Evolutionary conservation across 2,329 filamentous ascomycete species (phyloP).

Genomic region (Aspergillus jensenii): DNA sequence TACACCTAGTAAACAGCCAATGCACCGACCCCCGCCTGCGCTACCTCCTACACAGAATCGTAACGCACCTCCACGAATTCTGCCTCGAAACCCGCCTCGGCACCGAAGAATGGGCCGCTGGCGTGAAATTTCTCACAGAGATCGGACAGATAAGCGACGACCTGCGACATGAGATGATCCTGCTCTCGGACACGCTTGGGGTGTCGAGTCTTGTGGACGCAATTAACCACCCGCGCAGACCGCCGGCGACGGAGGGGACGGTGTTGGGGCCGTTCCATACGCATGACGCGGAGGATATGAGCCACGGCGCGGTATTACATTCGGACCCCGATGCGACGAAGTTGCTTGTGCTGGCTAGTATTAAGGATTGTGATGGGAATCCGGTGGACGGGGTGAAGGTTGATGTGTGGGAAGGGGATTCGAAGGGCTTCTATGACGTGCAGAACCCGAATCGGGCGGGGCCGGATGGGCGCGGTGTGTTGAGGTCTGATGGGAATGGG

Average conservation of each 20-base stretch:
- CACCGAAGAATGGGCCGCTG: constrained; percentile 75
- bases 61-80: constrained; percentile 78
- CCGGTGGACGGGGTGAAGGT: constrained; percentile 19
- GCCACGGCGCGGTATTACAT: constrained; percentile 21
- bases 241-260: constrained; percentile 25
- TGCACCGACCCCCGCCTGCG: constrained; percentile 64
- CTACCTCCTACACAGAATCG: constrained; percentile 71
- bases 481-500: constrained; percentile 23
- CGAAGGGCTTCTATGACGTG: constrained; percentile 29
- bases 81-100: constrained; percentile 74
- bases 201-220: constrained; percentile 28
- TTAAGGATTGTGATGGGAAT: constrained; percentile 24
- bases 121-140: constrained; percentile 67
- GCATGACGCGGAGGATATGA: constrained; percentile 24
- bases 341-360: constrained; percentile 19
- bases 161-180: constrained; percentile 14
- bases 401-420: constrained; percentile 29
- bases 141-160: constrained; percentile 17
- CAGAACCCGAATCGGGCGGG: constrained; percentile 23
- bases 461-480: constrained; percentile 24
- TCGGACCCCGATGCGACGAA: constrained; percentile 19
- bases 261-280: constrained; percentile 31
- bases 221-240: constrained; percentile 22
- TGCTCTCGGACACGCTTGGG: constrained; percentile 24
- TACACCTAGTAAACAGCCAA: constrained; percentile 71